Conservation (phyloP, 805 yeast genomes). For the Wickerhamomyces kurtzmanii region DNA sequence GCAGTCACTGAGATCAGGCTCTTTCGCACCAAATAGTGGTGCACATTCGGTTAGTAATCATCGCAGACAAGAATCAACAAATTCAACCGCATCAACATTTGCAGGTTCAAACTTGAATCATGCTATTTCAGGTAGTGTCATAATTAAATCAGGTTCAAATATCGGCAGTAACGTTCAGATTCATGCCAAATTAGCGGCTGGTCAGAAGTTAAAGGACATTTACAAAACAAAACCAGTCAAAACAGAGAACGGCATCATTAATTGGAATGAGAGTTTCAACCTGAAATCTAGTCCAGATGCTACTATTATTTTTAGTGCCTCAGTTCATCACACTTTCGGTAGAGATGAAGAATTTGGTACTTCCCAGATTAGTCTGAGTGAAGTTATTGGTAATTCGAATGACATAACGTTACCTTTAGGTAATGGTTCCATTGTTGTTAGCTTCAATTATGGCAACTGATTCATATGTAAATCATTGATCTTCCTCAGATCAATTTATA, state of each 20-base stretch:
- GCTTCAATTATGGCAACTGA: constrained; percentile 23
- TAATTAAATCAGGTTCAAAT: constrained; percentile 37
- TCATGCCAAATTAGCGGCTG: constrained; percentile 38
- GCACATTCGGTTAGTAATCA: constrained; percentile 4
- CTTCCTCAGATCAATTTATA: too few relatives aligned
- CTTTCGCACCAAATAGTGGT: constrained; percentile 9
- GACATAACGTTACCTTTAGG: constrained; percentile 28
- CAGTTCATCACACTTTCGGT: constrained; percentile 66
- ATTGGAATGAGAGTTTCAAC: constrained; percentile 55
- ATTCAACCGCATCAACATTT: constrained; percentile 15
- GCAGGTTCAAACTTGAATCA: constrained; percentile 16
- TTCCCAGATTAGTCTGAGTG: constrained; percentile 40
- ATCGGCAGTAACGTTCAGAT: constrained; percentile 36
- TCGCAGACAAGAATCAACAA: constrained; percentile 5
- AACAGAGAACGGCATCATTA: constrained; percentile 31
- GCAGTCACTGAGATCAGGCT: constrained; percentile 27
- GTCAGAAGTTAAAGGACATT: constrained; percentile 41
- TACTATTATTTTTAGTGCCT: constrained; percentile 46
- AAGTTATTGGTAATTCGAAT: constrained; percentile 35
- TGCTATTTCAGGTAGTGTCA: constrained; percentile 40
- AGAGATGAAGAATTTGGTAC: constrained; percentile 56
- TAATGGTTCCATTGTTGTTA: constrained; percentile 31
- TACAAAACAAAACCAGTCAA: constrained; percentile 56
- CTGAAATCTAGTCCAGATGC: constrained; percentile 62
- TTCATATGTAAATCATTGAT: constrained; percentile 8